Evolutionary conservation across 768 basidiomycete genomes (phyloP).

Genomic region (Leucogyrophana mollusca): DNA sequence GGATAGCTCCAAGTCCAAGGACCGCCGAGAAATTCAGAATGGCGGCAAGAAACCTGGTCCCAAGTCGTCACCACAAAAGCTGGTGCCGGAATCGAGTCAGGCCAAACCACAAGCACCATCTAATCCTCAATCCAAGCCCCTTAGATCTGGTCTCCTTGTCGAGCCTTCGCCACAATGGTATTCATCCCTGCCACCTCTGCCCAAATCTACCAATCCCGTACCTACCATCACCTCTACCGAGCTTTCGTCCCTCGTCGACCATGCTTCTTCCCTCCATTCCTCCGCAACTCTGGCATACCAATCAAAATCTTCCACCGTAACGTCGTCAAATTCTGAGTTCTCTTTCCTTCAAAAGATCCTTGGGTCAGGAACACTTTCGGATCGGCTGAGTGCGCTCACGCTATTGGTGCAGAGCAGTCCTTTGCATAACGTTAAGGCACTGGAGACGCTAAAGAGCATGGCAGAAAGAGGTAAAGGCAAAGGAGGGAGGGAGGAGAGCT

Average conservation of each 20-base stretch:
- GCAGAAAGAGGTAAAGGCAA: slow-evolving; percentile 77
- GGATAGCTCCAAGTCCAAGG: slow-evolving; percentile 15
- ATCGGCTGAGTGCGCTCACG: slow-evolving; percentile 87
- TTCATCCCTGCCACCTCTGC: slow-evolving; percentile 40
- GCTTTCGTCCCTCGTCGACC: slow-evolving; percentile 42
- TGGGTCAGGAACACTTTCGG: slow-evolving; percentile 85
- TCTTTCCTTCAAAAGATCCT: slow-evolving; percentile 85
- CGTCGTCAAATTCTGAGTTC: slow-evolving; percentile 63
- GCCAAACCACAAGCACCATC: slow-evolving; percentile 8
- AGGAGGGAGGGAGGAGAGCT: slow-evolving; percentile 88
- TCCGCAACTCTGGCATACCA: slow-evolving; percentile 45
- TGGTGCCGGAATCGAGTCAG: neutral
- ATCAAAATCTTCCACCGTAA: slow-evolving; percentile 43
- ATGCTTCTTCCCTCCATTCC: slow-evolving; percentile 48
- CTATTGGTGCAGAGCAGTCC: slow-evolving; percentile 88
- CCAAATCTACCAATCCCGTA: slow-evolving; percentile 23
- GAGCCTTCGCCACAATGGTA: slow-evolving; percentile 55
- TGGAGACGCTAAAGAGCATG: slow-evolving; percentile 75
- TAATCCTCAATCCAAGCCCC: slow-evolving; percentile 6
- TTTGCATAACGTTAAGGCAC: slow-evolving; percentile 77
- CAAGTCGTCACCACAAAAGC: neutral
- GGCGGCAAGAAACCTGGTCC: neutral
- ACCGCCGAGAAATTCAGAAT: slow-evolving; percentile 4
- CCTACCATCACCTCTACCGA: slow-evolving; percentile 41
- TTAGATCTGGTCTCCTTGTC: slow-evolving; percentile 22